Evolutionary conservation across 768 basidiomycete species (phyloP).

Genomic region (Rubroboletus pulcherrimus): DNA sequence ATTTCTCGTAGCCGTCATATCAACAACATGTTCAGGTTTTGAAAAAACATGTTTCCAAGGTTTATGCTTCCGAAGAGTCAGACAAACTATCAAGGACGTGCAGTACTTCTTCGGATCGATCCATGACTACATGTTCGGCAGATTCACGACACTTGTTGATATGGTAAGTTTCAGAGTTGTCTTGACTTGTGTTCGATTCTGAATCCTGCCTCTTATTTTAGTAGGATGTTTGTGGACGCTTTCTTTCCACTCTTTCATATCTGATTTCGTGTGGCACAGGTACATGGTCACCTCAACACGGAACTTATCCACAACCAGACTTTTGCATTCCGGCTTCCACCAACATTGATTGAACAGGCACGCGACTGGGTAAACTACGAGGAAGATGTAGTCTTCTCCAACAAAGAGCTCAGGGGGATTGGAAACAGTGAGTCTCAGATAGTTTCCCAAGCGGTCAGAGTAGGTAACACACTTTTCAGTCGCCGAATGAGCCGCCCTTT

Average conservation of each 20-base stretch:
- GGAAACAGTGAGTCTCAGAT: conserved; percentile 66
- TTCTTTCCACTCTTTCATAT: neutral
- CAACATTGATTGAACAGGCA: conserved; percentile 67
- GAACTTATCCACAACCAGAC: conserved; percentile 77
- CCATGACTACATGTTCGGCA: conserved; percentile 68
- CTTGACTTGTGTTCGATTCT: conserved; percentile 1
- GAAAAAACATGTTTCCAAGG: conserved; percentile 57
- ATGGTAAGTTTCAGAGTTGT: conserved; percentile 43
- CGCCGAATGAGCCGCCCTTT: conserved; percentile 72
- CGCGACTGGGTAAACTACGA: conserved; percentile 72
- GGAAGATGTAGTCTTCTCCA: conserved; percentile 71
- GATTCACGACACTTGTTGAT: conserved; percentile 60
- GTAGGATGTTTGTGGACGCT: conserved; percentile 62
- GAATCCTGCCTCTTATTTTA: conserved; percentile 27
- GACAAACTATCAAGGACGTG: conserved; percentile 51
- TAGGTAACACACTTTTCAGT: conserved; percentile 41
- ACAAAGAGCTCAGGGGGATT: conserved; percentile 54
- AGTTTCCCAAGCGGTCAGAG: neutral
- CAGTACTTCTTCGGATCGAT: conserved; percentile 58
- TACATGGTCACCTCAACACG: conserved; percentile 75
- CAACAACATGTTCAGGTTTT: conserved; percentile 44
- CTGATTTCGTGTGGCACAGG: conserved; percentile 35
- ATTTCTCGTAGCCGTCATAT: conserved; percentile 37
- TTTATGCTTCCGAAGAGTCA: conserved; percentile 62
- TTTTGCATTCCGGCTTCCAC: conserved; percentile 74